A percentile compares a stretch with the other conserved stretches of the same genome.
Evolutionary conservation across 2,329 filamentous ascomycete species (phyloP).

Genomic region (Fusarium globosum): DNA sequence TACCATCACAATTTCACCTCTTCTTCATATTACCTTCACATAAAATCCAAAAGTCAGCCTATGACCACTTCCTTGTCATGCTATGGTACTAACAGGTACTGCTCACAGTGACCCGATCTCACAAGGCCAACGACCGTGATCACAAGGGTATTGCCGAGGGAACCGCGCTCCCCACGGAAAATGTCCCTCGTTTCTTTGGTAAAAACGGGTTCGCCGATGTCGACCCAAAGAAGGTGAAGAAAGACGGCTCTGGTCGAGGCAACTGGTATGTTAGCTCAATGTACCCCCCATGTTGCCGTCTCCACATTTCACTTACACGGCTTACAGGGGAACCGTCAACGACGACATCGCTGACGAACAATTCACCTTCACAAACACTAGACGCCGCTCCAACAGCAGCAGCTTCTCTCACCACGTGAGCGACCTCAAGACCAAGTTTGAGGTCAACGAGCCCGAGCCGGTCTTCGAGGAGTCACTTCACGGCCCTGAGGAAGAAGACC

Average conservation of each 20-base stretch:
- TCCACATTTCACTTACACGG: conserved; percentile 31
- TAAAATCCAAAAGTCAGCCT: conserved; percentile 36
- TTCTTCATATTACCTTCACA: background rate
- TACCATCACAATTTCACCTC: background rate
- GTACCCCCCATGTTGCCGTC: background rate
- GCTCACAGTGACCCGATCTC: conserved; percentile 89
- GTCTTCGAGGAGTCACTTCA: conserved; percentile 91
- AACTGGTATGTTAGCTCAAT: conserved; percentile 78
- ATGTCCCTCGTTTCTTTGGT: conserved; percentile 91
- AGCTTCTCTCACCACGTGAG: conserved; percentile 74
- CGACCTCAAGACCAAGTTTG: conserved; percentile 97
- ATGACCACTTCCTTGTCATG: background rate
- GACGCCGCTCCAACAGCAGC: conserved; percentile 93
- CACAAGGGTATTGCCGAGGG: conserved; percentile 83
- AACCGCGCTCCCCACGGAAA: conserved; percentile 74
- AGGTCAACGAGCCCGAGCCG: conserved; percentile 87
- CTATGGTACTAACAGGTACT: conserved; percentile 23
- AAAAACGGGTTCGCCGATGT: conserved; percentile 84
- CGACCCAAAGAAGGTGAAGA: conserved; percentile 95
- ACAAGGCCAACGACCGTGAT: conserved; percentile 95
- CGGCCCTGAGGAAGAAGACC: conserved; percentile 70
- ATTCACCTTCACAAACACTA: conserved; percentile 86
- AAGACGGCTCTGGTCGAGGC: conserved; percentile 90
- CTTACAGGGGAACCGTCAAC: conserved; percentile 79
- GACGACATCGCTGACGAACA: conserved; percentile 86